Base-by-base conservation (phyloP, 129 eudicot genomes). In the Erigeron canadensis region DNA sequence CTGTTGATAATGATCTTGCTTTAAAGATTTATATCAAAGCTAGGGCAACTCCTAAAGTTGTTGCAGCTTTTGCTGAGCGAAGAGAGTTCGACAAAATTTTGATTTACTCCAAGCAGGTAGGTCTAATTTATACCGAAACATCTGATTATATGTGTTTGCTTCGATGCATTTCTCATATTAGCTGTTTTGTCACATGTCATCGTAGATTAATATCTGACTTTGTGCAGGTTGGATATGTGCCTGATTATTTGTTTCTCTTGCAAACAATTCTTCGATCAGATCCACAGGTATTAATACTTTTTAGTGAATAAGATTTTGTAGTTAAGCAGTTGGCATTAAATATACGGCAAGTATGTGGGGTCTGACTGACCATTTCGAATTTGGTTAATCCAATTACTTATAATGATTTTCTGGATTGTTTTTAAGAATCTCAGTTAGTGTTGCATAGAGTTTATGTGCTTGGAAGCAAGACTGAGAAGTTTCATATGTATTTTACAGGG, bases 51-150 rank as follows among this genome's bases (percentile, higher is more conserved):
- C 97, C 96, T 37, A 91, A 91, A 81, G 97, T 91, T 75, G 97
- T 91, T 57, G 97, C 97, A 8, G 97, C 97, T 77, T 91, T 91
- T 84, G 97, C 97, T 34, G 97, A 91, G 86, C 85, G 97, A 56
- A 79, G 95, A 81, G 98, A 92, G 79, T 92, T 92, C 4, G 98
- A 92, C 81, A 92, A 92, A 79, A 92, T 92, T 47, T 82, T 92
- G 79, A 85, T 92, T 62, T 92, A 92, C 76, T 92, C 98, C 19
- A 92, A 92, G 80, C 98, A 92, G 98, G 98, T 87, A 41, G 22
- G 28, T 12, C 10, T 12, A 10, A 22, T 8, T 37, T 59, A 18
- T 4, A 10, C 18, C 16, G 15, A 21, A 34, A n/a, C 0, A 41
- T 3, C 34, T 28, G 34, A 28, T 28, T 28, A 28, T 28, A 28